Percentiles rank a stretch among this genome's conserved stretches.
These are phyloP conservation scores for Macrophomina pseudophaseolina DNA, from an alignment of 2,329 filamentous ascomycete genomes.

Conservation along the genomic window DNA sequence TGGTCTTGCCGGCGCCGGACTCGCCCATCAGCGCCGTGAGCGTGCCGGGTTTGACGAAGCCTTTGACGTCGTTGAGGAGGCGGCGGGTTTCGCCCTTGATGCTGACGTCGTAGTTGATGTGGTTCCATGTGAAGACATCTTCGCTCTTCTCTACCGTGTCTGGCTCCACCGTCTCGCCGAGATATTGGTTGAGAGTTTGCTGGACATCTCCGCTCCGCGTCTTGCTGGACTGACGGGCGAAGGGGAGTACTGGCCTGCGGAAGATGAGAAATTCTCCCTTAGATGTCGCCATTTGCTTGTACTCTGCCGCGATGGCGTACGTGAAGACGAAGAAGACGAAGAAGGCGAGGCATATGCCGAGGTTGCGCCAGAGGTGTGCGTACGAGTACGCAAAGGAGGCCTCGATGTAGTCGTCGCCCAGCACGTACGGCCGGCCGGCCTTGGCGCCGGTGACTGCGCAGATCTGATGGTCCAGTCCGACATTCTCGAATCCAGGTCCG, in stretches of 20 bases:
- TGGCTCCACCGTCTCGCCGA: background rate
- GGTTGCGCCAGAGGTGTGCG: conserved; percentile 56
- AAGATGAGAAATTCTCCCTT: conserved; percentile 75
- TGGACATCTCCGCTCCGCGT: background rate
- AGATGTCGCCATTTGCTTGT: conserved; percentile 50
- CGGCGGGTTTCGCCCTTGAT: conserved; percentile 55
- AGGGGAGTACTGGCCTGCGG: conserved; percentile 34
- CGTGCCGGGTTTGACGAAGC: conserved; percentile 61
- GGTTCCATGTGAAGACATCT: conserved; percentile 30
- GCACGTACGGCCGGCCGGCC: conserved; percentile 45
- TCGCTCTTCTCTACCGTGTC: background rate
- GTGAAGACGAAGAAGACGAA: conserved; percentile 66
- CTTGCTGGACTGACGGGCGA: background rate
- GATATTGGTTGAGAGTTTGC: background rate
- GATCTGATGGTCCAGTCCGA: conserved; percentile 49
- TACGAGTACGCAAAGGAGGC: conserved; percentile 45
- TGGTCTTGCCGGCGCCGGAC: conserved; percentile 46
- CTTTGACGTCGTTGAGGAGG: conserved; percentile 60
- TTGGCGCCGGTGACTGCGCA: conserved; percentile 47
- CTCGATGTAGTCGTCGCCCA: conserved; percentile 45
- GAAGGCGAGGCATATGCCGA: conserved; percentile 72
- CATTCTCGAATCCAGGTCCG: conserved; percentile 38
- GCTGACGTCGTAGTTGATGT: conserved; percentile 35
- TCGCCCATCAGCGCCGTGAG: conserved; percentile 54
- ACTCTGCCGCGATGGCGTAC: conserved; percentile 68